Percentiles rank a stretch among this genome's conserved stretches.
phyloP scores from a whole-genome alignment of 2,329 filamentous ascomycete genomes.

The Penicillium sp. region DNA sequence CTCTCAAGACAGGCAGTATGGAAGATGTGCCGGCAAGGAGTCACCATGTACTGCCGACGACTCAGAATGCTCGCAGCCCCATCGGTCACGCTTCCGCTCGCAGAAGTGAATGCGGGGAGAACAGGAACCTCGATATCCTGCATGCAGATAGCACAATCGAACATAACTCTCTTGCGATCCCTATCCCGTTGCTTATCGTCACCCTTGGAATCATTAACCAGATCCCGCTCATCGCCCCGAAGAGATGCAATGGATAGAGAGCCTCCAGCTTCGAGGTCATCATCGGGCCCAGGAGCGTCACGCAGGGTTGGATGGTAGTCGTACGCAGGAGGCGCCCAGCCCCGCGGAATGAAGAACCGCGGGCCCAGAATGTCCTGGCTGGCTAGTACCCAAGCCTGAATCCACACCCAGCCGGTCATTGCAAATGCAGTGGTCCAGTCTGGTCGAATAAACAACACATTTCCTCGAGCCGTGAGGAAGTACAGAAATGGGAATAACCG shows the following conservation, averaged over 20 bases:
- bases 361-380: slow-evolving; percentile 84
- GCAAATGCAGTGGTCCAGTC: slow-evolving; percentile 65
- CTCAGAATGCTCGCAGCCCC: slow-evolving; percentile 66
- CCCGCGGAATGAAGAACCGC: slow-evolving; percentile 74
- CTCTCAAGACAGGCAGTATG: slow-evolving; percentile 88
- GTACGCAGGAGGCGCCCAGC: slow-evolving; percentile 67
- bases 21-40: slow-evolving; percentile 93
- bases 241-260: slow-evolving; percentile 72
- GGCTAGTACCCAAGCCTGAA: slow-evolving; percentile 75
- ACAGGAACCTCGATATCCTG: slow-evolving; percentile 88
- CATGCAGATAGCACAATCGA: slow-evolving; percentile 94
- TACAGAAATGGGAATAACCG: slow-evolving; percentile 80
- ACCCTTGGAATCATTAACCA: slow-evolving; percentile 37
- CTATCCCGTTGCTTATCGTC: slow-evolving; percentile 42
- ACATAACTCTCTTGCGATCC: slow-evolving; percentile 59
- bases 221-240: slow-evolving; percentile 46
- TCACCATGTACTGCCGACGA: slow-evolving; percentile 89
- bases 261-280: slow-evolving; percentile 74
- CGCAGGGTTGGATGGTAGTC: slow-evolving; percentile 91
- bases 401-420: slow-evolving; percentile 77
- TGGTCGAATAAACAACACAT: slow-evolving; percentile 73
- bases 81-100: slow-evolving; percentile 45
- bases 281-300: slow-evolving; percentile 53
- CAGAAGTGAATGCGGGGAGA: slow-evolving; percentile 53
- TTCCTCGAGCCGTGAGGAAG: slow-evolving; percentile 74